Base-by-base conservation (phyloP, 495 filamentous ascomycete species). In the Cercophora newfieldiana region DNA sequence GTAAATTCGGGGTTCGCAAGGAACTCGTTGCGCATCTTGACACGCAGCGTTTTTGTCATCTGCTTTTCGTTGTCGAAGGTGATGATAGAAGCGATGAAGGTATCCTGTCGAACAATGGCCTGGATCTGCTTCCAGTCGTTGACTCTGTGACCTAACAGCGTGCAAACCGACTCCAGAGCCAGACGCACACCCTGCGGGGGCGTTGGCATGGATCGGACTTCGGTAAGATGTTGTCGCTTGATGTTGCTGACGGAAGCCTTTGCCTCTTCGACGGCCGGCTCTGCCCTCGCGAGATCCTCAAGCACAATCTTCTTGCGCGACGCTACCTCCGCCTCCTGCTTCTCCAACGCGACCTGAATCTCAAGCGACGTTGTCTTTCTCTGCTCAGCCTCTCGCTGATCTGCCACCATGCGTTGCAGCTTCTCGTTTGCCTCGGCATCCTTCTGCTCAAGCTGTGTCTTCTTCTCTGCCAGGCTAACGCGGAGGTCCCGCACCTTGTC, bases 51-150 rank as follows among this genome's bases (percentile, higher is more conserved):
- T 69, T 86, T 88, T 2, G 93, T 98, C 95, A 99, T 97, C 77
- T 96, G 90, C 70, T 79, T 88, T 81, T 97, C 92, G 71, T 97
- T 99, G 81, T 98, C 91, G 75, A 97, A 99, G 73, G 91, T 93
- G 75, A 98, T 90, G 72, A 99, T 98, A 78, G 91, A 97, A 26
- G 93, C 91, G 80, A 99, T 97, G 79, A 99, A 99, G 69, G 97
- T 93, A 74, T 98, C 95, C 28, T 87, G 86, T 64, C 95, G 89
- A 29, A 98, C 86, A 65, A 98, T 89, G 50, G 83, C 90, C 76
- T 93, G 90, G 57, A 98, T 93, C 47, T 86, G 87, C 79, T 91
- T 94, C 95, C 95, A 99, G 71, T 88, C 90, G 64, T 87, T 87
- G 64, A 91, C 88, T 78, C 90, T 96, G 78, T 98, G 93, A 16